A percentile compares a stretch with the other conserved stretches of the same genome.
Conservation (phyloP, 1,284 basidiomycete species). For the Naganishia sp. region DNA sequence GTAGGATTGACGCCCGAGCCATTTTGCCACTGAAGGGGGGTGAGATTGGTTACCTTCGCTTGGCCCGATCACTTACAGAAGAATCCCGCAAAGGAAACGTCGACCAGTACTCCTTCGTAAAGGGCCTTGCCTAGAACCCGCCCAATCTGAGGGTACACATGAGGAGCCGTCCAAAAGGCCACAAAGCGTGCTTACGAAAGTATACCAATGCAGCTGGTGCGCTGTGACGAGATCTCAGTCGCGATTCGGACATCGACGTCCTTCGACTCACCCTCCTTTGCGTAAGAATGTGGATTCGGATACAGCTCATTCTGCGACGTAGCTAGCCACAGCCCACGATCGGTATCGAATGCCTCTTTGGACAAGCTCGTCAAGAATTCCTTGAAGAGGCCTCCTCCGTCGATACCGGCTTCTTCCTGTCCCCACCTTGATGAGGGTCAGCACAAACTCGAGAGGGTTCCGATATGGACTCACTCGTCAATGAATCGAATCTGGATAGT, state of each 20-base stretch:
- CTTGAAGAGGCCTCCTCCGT: conserved; percentile 97
- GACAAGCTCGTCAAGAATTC: conserved; percentile 91
- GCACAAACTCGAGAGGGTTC: conserved; percentile 1
- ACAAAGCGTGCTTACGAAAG: conserved; percentile 59
- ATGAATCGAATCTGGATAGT: conserved; percentile 85
- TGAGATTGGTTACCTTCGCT: background rate
- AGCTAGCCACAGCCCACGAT: conserved; percentile 89
- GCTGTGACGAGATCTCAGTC: conserved; percentile 54
- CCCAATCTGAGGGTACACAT: conserved; percentile 61
- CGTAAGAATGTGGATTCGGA: conserved; percentile 87
- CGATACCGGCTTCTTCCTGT: conserved; percentile 54
- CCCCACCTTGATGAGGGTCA: conserved; percentile 39
- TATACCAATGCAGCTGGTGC: conserved; percentile 87
- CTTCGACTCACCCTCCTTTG: conserved; percentile 68
- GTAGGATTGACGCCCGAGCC: conserved; percentile 84
- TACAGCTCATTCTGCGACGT: conserved; percentile 91
- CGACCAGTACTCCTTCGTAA: conserved; percentile 95
- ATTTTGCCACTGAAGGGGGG: conserved; percentile 59
- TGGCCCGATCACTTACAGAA: conserved; percentile 60
- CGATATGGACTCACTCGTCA: conserved; percentile 68
- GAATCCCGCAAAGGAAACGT: conserved; percentile 92
- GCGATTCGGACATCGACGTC: background rate
- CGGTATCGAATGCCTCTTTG: conserved; percentile 91
- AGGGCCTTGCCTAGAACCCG: conserved; percentile 91
- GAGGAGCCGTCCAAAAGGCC: background rate